phyloP scores from a whole-genome alignment of 2,329 filamentous ascomycete genomes.

The Mariannaea elegans region DNA sequence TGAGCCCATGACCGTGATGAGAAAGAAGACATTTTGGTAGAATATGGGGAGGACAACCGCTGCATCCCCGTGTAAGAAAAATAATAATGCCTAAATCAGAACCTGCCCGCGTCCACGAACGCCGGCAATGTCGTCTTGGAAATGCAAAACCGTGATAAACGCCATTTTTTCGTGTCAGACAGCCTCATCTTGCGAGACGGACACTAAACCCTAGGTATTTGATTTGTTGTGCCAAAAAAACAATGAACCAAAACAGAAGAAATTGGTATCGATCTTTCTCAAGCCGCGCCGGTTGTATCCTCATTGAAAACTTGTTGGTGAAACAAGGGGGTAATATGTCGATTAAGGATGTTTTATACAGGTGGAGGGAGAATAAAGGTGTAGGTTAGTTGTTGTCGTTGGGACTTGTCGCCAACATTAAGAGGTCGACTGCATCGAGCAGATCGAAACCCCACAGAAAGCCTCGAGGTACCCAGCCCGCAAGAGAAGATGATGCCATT shows the following conservation, averaged over 20 bases:
- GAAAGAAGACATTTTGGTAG: conserved; percentile 44
- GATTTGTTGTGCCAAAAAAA: conserved; percentile 41
- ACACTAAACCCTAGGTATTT: conserved; percentile 40
- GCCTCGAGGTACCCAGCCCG: conserved; percentile 51
- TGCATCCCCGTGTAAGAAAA: conserved; percentile 35
- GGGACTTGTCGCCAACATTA: conserved; percentile 44
- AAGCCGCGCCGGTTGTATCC: conserved; percentile 50
- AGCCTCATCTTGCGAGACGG: conserved; percentile 47
- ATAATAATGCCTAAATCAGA: conserved; percentile 43
- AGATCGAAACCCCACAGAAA: conserved; percentile 28
- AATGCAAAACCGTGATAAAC: conserved; percentile 53
- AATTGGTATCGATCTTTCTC: conserved; percentile 59
- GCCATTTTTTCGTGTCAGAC: conserved; percentile 54
- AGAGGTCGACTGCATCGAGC: conserved; percentile 38
- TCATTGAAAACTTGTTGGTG: conserved; percentile 43
- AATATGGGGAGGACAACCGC: conserved; percentile 30
- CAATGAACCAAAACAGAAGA: conserved; percentile 44
- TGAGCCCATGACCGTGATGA: conserved; percentile 51
- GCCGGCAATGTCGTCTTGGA: conserved; percentile 55
- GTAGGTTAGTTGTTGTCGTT: conserved; percentile 32
- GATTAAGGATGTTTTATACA: conserved; percentile 61
- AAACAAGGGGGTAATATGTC: conserved; percentile 49
- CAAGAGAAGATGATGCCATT: conserved; percentile 53
- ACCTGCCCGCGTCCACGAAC: conserved; percentile 42
- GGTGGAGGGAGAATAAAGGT: conserved; percentile 37